A percentile compares a stretch with the other conserved stretches of the same genome.
Conservation (phyloP, 2,329 filamentous ascomycete species). For the Alternaria infectoria region DNA sequence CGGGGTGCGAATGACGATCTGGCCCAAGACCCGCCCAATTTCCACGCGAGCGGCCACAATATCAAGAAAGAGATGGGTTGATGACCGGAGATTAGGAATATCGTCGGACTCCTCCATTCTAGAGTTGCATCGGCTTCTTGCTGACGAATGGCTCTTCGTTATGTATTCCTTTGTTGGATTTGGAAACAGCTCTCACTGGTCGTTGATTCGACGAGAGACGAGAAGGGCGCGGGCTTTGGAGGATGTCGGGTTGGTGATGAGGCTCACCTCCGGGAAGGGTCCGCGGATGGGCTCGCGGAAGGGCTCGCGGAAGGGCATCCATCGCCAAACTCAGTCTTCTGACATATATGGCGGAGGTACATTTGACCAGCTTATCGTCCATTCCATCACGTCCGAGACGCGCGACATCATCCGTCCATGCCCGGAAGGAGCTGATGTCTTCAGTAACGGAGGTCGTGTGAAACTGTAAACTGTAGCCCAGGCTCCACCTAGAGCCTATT, state of each 20-base stretch:
- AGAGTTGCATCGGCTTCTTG: not conserved
- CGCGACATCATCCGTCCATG: too few species aligned
- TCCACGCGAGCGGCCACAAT: not conserved
- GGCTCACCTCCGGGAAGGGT: not conserved
- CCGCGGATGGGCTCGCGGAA: too few species aligned
- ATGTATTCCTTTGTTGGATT: not conserved
- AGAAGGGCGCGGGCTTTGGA: not conserved
- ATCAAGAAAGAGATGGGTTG: not conserved
- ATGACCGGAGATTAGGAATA: not conserved
- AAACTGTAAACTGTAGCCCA: too few species aligned
- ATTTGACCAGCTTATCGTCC: not conserved
- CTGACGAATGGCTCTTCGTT: not conserved
- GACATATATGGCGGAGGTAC: not conserved
- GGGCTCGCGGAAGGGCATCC: not conserved
- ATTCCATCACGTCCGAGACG: too few species aligned
- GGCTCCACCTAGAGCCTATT: too few species aligned
- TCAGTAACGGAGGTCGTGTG: too few species aligned
- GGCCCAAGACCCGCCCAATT: not conserved
- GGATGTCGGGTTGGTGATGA: not conserved
- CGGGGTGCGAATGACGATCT: not conserved
- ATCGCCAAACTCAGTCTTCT: not conserved
- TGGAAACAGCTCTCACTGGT: too few species aligned
- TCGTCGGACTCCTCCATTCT: not conserved
- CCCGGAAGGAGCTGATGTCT: too few species aligned
- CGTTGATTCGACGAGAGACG: not conserved